Base-by-base conservation (phyloP, 169 alveolate genomes). In the Plasmodium vivax region DNA sequence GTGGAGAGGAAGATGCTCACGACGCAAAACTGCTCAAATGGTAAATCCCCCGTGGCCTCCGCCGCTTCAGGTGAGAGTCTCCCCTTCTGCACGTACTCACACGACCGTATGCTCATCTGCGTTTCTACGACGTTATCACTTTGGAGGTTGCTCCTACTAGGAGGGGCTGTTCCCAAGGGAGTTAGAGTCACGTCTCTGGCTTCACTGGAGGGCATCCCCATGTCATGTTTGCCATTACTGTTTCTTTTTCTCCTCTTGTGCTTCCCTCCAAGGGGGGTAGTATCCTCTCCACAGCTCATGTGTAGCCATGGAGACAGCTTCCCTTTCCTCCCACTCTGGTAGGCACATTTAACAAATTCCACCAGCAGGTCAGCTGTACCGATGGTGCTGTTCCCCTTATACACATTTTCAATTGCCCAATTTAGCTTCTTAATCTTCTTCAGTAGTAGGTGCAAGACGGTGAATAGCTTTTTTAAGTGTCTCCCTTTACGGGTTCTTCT, bases 381-480 rank as follows among this genome's bases (percentile, higher is more conserved):
- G 23, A 71, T 23, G 12, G 51, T 51, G 16, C 23, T 16, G 14
- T 87, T 87, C 19, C 71, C 82, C 34, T 47, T 87, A 32, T 87
- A 77, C 12, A 87, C 85, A 75, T 79, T 56, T 77, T 87, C 93
- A 14, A 87, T 75, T n/a, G 68, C 34, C 93, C 93, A 87, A 23
- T 87, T 87, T 4, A 87, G 23, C 43, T 87, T 62, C 77, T 87
- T 87, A 1, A 87, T 87, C 77, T 71, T 87, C 45, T 87, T 87
- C 47, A 87, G 72, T 77, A 87, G 71, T 9, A 87, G n/a, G 47
- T 77, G 72, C 47, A 87, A 45, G 2, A 77, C 34, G 14, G 23
- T 27, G 41, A 75, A 87, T n/a, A 87, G 43, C 23, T 75, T 87
- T 54, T 87, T 87, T 43, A 87, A 19, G 54, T 43, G 77, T 85